A percentile compares a stretch with the other conserved stretches of the same genome.
These are phyloP conservation scores for Colletotrichum caudatum DNA, from an alignment of 2,329 filamentous ascomycete genomes.

Conservation along the genomic window DNA sequence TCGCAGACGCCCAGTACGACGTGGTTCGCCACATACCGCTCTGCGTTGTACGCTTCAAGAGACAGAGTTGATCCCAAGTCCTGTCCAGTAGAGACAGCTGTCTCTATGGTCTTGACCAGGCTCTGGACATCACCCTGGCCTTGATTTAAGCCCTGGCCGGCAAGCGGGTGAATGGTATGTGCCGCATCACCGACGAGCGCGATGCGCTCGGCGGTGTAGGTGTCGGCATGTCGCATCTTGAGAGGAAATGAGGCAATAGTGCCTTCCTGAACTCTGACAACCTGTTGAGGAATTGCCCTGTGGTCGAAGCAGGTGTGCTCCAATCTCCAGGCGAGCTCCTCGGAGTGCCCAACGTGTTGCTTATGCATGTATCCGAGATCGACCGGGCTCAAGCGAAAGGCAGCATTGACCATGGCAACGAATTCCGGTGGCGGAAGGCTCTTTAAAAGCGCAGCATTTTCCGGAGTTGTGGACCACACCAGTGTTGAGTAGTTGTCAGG, in stretches of 20 bases:
- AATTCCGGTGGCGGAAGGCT: constrained; percentile 79
- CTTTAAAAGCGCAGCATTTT: constrained; percentile 83
- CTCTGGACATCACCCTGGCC: constrained; percentile 90
- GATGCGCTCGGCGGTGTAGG: constrained; percentile 90
- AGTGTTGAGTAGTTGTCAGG: constrained; percentile 86
- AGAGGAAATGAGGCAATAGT: constrained; percentile 92
- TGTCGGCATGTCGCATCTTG: constrained; percentile 91
- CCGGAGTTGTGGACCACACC: constrained; percentile 93
- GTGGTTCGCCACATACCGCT: constrained; percentile 86
- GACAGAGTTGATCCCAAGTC: constrained; percentile 85
- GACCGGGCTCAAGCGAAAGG: constrained; percentile 82
- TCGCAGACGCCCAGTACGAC: constrained; percentile 84
- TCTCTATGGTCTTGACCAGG: constrained; percentile 79
- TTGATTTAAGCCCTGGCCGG: constrained; percentile 93
- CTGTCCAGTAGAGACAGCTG: constrained; percentile 84
- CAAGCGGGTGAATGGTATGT: constrained; percentile 94
- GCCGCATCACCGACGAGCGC: constrained; percentile 95
- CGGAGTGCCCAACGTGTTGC: constrained; percentile 67
- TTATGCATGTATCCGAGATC: constrained; percentile 89
- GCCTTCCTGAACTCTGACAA: constrained; percentile 79
- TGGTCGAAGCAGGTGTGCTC: constrained; percentile 73
- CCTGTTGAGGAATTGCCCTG: constrained; percentile 71
- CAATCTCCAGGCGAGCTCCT: constrained; percentile 88
- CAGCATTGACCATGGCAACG: constrained; percentile 89
- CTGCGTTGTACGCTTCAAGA: constrained; percentile 83